Evolutionary conservation across 169 alveolate genomes (phyloP).

Genomic region (Theileria equi): DNA sequence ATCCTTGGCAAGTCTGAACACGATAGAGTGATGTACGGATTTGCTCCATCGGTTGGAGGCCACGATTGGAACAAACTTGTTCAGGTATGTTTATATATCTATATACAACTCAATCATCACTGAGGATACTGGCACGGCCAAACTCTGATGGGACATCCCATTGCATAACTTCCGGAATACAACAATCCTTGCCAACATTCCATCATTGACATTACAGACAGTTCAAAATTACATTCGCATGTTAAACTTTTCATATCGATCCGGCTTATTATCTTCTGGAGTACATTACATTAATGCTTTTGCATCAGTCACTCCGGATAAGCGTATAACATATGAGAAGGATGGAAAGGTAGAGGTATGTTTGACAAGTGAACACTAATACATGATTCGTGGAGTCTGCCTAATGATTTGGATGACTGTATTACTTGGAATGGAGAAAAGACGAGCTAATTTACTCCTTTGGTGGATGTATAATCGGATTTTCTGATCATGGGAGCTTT

Average conservation of each 20-base stretch:
- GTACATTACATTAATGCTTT: slow-evolving; percentile 87
- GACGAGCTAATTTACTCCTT: neutral
- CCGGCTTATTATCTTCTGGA: slow-evolving; percentile 78
- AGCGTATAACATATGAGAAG: slow-evolving; percentile 30
- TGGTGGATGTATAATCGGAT: neutral
- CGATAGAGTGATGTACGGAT: slow-evolving; percentile 39
- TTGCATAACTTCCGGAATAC: too few relatives aligned
- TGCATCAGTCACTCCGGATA: slow-evolving; percentile 62
- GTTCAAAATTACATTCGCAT: slow-evolving; percentile 88
- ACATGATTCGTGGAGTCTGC: neutral
- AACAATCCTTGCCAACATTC: too few relatives aligned
- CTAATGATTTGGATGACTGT: neutral
- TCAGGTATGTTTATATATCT: neutral
- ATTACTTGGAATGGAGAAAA: neutral
- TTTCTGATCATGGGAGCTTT: neutral
- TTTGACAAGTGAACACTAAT: neutral
- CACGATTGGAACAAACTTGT: slow-evolving; percentile 84
- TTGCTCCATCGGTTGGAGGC: neutral
- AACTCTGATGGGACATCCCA: too few relatives aligned
- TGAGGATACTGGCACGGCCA: neutral
- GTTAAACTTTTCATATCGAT: slow-evolving; percentile 90
- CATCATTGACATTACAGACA: slow-evolving; percentile 18
- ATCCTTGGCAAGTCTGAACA: slow-evolving; percentile 70
- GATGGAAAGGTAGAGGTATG: slow-evolving; percentile 9
- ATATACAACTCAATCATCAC: neutral